phyloP scores from a whole-genome alignment of 2,329 filamentous ascomycete genomes.

The Elsinoe australis region DNA sequence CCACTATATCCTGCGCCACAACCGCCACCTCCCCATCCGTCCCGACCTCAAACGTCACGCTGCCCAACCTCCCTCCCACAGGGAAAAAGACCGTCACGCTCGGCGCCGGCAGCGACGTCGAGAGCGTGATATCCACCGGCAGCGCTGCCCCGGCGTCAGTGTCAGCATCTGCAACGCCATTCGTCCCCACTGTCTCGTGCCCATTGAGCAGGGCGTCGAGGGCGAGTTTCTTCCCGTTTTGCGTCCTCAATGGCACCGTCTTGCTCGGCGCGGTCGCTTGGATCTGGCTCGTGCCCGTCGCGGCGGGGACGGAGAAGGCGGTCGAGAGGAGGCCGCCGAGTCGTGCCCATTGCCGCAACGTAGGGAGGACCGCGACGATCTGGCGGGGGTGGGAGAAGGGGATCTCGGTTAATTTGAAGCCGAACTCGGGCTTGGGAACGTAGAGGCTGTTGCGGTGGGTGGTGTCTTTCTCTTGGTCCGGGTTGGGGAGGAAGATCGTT shows the following conservation, averaged over 20 bases:
- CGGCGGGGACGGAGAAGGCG: slow-evolving; percentile 45
- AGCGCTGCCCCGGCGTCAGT: not conserved
- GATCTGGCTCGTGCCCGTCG: not conserved
- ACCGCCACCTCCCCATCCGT: slow-evolving; percentile 54
- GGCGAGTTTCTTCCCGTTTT: slow-evolving; percentile 8
- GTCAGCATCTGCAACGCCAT: not conserved
- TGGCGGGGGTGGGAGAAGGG: slow-evolving; percentile 74
- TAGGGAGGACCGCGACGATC: slow-evolving; percentile 64
- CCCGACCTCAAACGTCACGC: slow-evolving; percentile 52
- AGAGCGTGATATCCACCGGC: slow-evolving; percentile 17
- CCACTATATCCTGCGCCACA: slow-evolving; percentile 43
- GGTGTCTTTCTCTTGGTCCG: slow-evolving; percentile 21
- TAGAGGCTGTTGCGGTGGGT: slow-evolving; percentile 54
- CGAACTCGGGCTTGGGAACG: slow-evolving; percentile 66
- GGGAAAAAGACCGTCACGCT: slow-evolving; percentile 18
- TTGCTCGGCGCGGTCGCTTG: not conserved
- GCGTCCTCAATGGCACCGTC: not conserved
- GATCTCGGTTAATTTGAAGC: slow-evolving; percentile 57
- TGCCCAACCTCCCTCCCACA: slow-evolving; percentile 43
- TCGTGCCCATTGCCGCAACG: slow-evolving; percentile 67
- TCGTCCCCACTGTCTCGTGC: too few species aligned
- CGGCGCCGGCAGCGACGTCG: slow-evolving; percentile 18
- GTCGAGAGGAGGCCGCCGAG: slow-evolving; percentile 57
- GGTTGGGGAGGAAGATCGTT: slow-evolving; percentile 1
- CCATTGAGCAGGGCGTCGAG: not conserved